These are phyloP conservation scores for Tephrocybe sp. DNA, from an alignment of 768 basidiomycete species.

Conservation along the genomic window DNA sequence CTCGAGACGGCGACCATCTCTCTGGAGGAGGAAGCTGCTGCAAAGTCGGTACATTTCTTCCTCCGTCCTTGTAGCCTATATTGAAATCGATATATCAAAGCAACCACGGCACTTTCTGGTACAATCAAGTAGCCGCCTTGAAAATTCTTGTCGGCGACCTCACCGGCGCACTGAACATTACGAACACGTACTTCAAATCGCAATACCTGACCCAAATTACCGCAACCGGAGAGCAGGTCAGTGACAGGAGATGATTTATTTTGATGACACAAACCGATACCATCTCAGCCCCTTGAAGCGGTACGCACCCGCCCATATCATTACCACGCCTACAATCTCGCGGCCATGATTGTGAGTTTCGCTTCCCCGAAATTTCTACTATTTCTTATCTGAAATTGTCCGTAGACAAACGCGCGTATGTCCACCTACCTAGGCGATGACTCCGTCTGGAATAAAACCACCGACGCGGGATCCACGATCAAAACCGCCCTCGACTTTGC, in stretches of 20 bases:
- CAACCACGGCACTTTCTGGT: slow-evolving; percentile 69
- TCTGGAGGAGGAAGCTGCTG: slow-evolving; percentile 41
- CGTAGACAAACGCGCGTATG: slow-evolving; percentile 57
- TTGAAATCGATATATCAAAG: slow-evolving; percentile 28
- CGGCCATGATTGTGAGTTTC: slow-evolving; percentile 61
- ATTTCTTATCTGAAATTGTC: not conserved
- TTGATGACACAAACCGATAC: not conserved
- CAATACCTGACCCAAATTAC: slow-evolving; percentile 55
- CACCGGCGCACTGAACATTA: slow-evolving; percentile 44
- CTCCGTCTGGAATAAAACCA: slow-evolving; percentile 50
- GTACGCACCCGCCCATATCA: slow-evolving; percentile 64
- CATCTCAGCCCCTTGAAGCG: slow-evolving; percentile 58
- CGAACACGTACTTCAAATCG: slow-evolving; percentile 49
- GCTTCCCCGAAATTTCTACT: not conserved
- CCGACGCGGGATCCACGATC: slow-evolving; percentile 53
- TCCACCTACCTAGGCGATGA: slow-evolving; percentile 45
- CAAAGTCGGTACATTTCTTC: slow-evolving; percentile 42
- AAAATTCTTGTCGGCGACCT: slow-evolving; percentile 54
- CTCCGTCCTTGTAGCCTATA: not conserved
- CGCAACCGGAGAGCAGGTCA: slow-evolving; percentile 57
- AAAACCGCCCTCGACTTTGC: slow-evolving; percentile 60
- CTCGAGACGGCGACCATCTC: slow-evolving; percentile 49
- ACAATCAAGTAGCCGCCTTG: slow-evolving; percentile 57
- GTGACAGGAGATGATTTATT: not conserved
- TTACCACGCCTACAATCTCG: slow-evolving; percentile 67